phyloP scores from a whole-genome alignment of 2,329 filamentous ascomycete genomes.

The Colletotrichum tanaceti region DNA sequence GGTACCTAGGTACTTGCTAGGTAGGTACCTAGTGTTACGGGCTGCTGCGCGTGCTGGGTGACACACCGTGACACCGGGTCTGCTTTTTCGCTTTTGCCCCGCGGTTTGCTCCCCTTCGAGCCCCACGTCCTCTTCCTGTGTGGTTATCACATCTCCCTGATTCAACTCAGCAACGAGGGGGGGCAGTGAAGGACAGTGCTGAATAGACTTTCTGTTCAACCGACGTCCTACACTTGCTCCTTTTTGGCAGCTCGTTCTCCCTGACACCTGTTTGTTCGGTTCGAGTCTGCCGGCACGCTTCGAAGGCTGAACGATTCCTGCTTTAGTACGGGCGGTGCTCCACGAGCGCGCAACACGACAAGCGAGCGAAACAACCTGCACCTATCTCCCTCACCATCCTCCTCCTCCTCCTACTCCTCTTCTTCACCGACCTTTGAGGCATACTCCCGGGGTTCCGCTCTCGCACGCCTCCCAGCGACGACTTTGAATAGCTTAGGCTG shows the following conservation, averaged over 20 bases:
- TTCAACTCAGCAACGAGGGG: slow-evolving; percentile 38
- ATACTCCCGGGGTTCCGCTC: neutral
- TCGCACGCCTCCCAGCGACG: slow-evolving; percentile 8
- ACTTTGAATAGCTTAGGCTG: slow-evolving; percentile 20
- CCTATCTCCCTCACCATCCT: neutral
- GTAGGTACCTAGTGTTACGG: no score
- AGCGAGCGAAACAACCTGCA: slow-evolving; percentile 5
- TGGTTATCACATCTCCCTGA: slow-evolving; percentile 37
- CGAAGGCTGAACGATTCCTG: slow-evolving; percentile 23
- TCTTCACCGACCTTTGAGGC: slow-evolving; percentile 26
- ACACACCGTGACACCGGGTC: slow-evolving; percentile 23
- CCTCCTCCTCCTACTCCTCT: neutral
- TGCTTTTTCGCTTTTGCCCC: slow-evolving; percentile 33
- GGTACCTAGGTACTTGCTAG: no score
- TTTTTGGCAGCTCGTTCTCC: slow-evolving; percentile 20
- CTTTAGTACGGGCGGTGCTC: slow-evolving; percentile 1
- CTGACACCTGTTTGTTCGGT: slow-evolving; percentile 9
- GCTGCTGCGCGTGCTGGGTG: slow-evolving; percentile 13
- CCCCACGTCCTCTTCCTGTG: neutral
- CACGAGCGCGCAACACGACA: neutral
- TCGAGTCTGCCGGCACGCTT: slow-evolving; percentile 21
- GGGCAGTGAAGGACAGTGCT: slow-evolving; percentile 41
- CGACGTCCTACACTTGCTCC: slow-evolving; percentile 39
- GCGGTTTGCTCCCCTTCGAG: slow-evolving; percentile 12
- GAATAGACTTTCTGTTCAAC: slow-evolving; percentile 41